A percentile compares a stretch with the other conserved stretches of the same genome.
phyloP scores from a whole-genome alignment of 2,329 filamentous ascomycete species.

The Fusarium tricinctum region DNA sequence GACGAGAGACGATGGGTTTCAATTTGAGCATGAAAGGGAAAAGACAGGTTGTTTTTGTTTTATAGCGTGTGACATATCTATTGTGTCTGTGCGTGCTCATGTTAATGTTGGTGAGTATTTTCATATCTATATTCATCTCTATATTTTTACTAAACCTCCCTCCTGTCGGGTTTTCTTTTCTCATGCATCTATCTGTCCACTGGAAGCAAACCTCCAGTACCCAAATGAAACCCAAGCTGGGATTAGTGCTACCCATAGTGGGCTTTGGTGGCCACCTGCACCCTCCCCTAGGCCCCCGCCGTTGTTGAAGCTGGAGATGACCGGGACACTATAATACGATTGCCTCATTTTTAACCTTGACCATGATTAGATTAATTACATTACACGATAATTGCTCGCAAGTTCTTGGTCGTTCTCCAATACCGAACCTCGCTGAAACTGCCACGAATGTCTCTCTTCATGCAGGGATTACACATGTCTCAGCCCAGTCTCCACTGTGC shows the following conservation, averaged over 20 bases:
- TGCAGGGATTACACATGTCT: background rate
- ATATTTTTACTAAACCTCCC: too few relatives aligned
- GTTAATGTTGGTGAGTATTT: background rate
- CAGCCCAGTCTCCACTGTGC: background rate
- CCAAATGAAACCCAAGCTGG: background rate
- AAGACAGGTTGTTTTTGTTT: slow-evolving; percentile 6
- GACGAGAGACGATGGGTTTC: slow-evolving; percentile 5
- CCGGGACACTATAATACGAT: slow-evolving; percentile 37
- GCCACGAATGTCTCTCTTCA: background rate
- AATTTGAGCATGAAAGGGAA: slow-evolving; percentile 24
- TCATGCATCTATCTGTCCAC: background rate
- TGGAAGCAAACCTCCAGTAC: background rate
- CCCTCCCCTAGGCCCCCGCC: slow-evolving; percentile 6
- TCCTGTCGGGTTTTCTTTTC: background rate
- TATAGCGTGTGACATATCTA: slow-evolving; percentile 17
- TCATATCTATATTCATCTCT: background rate
- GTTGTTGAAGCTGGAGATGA: slow-evolving; percentile 32
- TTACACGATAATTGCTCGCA: slow-evolving; percentile 1
- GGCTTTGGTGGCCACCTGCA: slow-evolving; percentile 12
- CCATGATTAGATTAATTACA: slow-evolving; percentile 12
- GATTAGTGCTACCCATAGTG: slow-evolving; percentile 17
- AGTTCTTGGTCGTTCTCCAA: background rate
- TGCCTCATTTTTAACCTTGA: slow-evolving; percentile 1
- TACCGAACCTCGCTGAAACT: background rate
- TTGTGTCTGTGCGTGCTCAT: slow-evolving; percentile 18